These are phyloP conservation scores for Pelomyxa schiedti DNA, from an alignment of 78 protist species.

Conservation along the genomic window DNA sequence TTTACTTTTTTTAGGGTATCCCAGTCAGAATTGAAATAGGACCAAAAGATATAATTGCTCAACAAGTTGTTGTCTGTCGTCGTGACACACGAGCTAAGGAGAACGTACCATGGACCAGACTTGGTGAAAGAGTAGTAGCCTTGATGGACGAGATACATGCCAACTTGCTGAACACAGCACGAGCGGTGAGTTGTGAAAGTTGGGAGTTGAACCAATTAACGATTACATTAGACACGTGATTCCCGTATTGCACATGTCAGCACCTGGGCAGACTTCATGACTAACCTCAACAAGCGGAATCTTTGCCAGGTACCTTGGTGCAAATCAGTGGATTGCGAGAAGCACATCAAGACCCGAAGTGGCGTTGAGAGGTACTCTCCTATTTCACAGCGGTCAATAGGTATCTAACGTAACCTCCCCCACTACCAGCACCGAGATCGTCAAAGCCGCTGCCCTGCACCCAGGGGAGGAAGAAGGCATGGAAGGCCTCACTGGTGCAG, in stretches of 20 bases:
- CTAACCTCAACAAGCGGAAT: constrained; percentile 41
- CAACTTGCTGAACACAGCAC: constrained; percentile 51
- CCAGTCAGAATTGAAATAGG: constrained; percentile 96
- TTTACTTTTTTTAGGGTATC: constrained; percentile 19
- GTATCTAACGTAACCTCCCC: background rate
- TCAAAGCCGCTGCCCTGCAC: constrained; percentile 14
- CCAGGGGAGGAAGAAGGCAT: constrained; percentile 38
- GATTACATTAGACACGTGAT: constrained; percentile 23
- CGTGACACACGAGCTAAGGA: constrained; percentile 41
- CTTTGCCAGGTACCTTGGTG: constrained; percentile 74
- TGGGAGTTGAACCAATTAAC: background rate
- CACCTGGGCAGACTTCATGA: constrained; percentile 70
- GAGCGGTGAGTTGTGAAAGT: too few relatives aligned
- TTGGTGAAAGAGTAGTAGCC: background rate
- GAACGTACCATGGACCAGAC: background rate
- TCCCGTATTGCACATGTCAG: constrained; percentile 6
- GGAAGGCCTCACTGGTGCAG: constrained; percentile 74
- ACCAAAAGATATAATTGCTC: constrained; percentile 71
- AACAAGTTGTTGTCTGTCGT: constrained; percentile 40
- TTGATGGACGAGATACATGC: constrained; percentile 59
- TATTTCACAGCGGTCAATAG: background rate
- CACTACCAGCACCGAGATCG: background rate
- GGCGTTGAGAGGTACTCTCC: constrained; percentile 20
- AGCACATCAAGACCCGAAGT: constrained; percentile 59
- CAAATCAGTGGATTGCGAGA: constrained; percentile 62